phyloP scores from a whole-genome alignment of 495 filamentous ascomycete genomes.

The Penicillium samsonianum region DNA sequence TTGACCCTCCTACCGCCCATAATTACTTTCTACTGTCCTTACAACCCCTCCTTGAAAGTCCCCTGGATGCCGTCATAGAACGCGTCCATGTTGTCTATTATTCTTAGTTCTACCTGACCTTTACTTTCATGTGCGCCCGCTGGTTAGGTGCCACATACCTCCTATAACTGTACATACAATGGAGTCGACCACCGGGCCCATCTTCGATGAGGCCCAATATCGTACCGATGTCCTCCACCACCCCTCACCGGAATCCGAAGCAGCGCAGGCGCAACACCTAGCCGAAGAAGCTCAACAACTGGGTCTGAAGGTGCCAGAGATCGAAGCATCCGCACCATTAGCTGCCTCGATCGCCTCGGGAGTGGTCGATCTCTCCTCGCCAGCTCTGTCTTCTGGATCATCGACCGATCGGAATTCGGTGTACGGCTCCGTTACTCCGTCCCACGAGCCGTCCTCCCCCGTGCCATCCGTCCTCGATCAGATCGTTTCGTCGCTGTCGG shows the following conservation, averaged over 20 bases:
- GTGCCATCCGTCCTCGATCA: conserved; percentile 31
- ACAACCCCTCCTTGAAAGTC: conserved; percentile 14
- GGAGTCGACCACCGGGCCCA: conserved; percentile 11
- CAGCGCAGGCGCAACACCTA: conserved; percentile 38
- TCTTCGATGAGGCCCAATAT: conserved; percentile 42
- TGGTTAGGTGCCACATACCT: conserved; percentile 25
- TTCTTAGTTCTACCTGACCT: background rate
- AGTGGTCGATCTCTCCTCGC: conserved; percentile 40
- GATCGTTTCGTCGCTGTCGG: conserved; percentile 38
- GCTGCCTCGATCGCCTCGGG: conserved; percentile 44
- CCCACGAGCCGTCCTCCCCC: conserved; percentile 25
- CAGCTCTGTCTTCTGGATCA: conserved; percentile 40
- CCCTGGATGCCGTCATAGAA: conserved; percentile 37
- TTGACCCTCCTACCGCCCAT: conserved; percentile 9
- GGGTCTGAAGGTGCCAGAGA: conserved; percentile 41
- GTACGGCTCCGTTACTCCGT: conserved; percentile 30
- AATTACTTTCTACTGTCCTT: conserved; percentile 1
- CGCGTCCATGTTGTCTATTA: conserved; percentile 26
- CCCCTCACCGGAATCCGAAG: conserved; percentile 39
- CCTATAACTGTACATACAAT: conserved; percentile 20
- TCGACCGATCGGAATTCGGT: conserved; percentile 43
- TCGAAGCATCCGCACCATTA: conserved; percentile 42
- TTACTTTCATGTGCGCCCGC: conserved; percentile 28
- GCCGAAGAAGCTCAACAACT: conserved; percentile 43
- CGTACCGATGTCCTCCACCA: conserved; percentile 41